Evolutionary conservation across 495 filamentous ascomycete species (phyloP).

Genomic region (Parachaetomium inaequale): DNA sequence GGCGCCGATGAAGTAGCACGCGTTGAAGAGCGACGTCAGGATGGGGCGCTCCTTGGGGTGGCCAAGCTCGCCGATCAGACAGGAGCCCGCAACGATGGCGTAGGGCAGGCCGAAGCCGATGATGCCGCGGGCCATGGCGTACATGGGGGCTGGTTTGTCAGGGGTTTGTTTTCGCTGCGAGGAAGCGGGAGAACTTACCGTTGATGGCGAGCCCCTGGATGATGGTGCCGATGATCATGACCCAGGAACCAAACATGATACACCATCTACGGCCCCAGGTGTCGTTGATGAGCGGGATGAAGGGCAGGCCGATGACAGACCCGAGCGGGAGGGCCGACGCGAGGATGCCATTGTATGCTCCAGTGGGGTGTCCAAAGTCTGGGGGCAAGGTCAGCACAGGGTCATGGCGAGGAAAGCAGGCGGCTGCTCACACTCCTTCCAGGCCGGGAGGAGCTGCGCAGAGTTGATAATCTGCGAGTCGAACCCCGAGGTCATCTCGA

Average conservation of each 20-base stretch:
- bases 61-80: conserved; percentile 60
- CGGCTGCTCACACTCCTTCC: conserved; percentile 52
- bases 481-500: conserved; percentile 70
- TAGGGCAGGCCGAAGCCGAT: conserved; percentile 62
- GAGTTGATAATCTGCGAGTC: conserved; percentile 68
- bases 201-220: conserved; percentile 52
- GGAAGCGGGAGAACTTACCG: conserved; percentile 30
- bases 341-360: conserved; percentile 46
- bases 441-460: conserved; percentile 57
- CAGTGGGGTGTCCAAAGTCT: conserved; percentile 45
- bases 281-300: conserved; percentile 57
- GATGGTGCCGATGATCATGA: conserved; percentile 56
- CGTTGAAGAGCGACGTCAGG: conserved; percentile 64
- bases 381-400: conserved; percentile 8
- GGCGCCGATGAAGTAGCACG: conserved; percentile 60
- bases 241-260: conserved; percentile 55
- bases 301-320: conserved; percentile 52
- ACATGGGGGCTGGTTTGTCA: conserved; percentile 43
- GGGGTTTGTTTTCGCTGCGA: too few species aligned
- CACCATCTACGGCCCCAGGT: conserved; percentile 53
- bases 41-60: conserved; percentile 63
- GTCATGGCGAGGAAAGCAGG: background rate
- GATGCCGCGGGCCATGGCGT: conserved; percentile 59
- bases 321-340: conserved; percentile 44
- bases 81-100: conserved; percentile 59